Conservation (phyloP, 805 yeast species). For the Pichia eremophila region DNA sequence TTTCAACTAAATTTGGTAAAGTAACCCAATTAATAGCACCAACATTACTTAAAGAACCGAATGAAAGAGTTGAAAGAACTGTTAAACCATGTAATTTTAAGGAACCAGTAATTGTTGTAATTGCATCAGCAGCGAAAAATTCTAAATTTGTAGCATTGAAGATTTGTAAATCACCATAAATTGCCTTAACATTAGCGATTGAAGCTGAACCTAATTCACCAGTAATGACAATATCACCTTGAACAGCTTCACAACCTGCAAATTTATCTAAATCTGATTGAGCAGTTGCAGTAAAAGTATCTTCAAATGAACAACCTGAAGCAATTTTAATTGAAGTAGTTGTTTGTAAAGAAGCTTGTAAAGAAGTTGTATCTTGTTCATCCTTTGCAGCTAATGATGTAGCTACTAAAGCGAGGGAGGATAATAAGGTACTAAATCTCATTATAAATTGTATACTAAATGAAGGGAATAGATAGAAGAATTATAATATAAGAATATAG, state of each 20-base stretch:
- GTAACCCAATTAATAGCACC: conserved; percentile 76
- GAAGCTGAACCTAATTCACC: conserved; percentile 58
- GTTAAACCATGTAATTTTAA: conserved; percentile 58
- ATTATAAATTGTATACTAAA: conserved; percentile 20
- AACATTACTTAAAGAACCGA: conserved; percentile 73
- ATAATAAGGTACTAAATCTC: conserved; percentile 44
- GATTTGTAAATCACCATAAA: conserved; percentile 68
- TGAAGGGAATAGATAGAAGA: neutral
- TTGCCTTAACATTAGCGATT: conserved; percentile 64
- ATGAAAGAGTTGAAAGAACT: conserved; percentile 53
- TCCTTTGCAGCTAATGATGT: conserved; percentile 27
- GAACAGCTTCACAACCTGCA: conserved; percentile 66
- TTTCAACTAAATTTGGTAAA: conserved; percentile 68
- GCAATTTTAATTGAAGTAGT: conserved; percentile 38
- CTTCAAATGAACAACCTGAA: conserved; percentile 56
- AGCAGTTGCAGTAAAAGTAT: conserved; percentile 61
- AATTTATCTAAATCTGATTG: conserved; percentile 71
- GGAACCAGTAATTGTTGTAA: conserved; percentile 65
- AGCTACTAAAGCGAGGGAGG: conserved; percentile 36
- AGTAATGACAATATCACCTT: conserved; percentile 66
- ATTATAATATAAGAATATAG: neutral
- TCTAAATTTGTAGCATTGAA: conserved; percentile 55
- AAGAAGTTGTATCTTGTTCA: conserved; percentile 29
- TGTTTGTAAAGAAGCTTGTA: conserved; percentile 47
- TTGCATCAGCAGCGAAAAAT: conserved; percentile 67